These are phyloP conservation scores for Ceratocystis cubensis DNA, from an alignment of 2,329 filamentous ascomycete genomes.

Conservation along the genomic window DNA sequence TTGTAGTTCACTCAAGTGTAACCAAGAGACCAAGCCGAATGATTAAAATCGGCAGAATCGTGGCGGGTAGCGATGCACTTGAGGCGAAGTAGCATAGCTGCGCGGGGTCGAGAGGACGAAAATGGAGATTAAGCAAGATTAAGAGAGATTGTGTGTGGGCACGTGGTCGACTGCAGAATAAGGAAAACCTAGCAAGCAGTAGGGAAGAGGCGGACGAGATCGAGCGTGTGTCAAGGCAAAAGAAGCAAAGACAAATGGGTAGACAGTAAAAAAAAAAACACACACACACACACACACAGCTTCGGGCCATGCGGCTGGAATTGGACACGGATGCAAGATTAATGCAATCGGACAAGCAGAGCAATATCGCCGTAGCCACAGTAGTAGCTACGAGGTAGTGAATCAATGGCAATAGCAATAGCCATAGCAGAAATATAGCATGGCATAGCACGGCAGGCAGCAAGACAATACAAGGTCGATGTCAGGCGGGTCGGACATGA, in stretches of 20 bases:
- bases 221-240: neutral
- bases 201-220: neutral
- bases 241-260: neutral
- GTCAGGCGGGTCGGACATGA: no score
- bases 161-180: neutral
- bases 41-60: neutral
- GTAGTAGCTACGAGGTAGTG: neutral
- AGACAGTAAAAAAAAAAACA: neutral
- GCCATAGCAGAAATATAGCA: neutral
- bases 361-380: neutral
- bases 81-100: neutral
- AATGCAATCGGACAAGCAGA: neutral
- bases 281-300: neutral
- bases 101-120: constrained; percentile 8
- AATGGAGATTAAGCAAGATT: neutral
- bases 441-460: neutral
- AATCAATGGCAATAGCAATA: no score
- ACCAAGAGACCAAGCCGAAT: neutral
- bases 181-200: neutral
- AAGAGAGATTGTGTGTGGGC: neutral
- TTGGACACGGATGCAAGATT: constrained; percentile 3
- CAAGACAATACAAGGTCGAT: no score
- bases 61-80: neutral
- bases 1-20: neutral
- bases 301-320: neutral